Evolutionary conservation across 176 grass and related monocot species (phyloP).

Genomic region (Otatea glauca): DNA sequence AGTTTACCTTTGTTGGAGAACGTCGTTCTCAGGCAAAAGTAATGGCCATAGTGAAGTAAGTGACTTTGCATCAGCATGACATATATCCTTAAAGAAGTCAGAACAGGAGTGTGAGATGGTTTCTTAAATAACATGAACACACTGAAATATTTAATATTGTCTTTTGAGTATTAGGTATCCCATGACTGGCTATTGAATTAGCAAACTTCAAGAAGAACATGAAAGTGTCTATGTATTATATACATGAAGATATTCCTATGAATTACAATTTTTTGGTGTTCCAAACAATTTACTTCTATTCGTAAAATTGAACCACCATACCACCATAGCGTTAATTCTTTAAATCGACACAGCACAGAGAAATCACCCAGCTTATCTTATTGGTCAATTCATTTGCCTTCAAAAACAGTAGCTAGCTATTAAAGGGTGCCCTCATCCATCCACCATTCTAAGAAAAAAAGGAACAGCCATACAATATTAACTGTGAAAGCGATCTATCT

Average conservation of each 20-base stretch:
- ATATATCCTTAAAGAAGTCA: conserved; percentile 71
- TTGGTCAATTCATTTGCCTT: conserved; percentile 11
- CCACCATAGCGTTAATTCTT: conserved; percentile 17
- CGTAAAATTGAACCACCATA: neutral
- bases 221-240: neutral
- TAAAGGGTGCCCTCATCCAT: conserved; percentile 23
- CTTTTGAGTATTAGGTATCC: neutral
- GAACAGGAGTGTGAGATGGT: conserved; percentile 31
- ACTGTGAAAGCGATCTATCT: conserved; percentile 13
- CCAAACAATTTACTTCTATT: conserved; percentile 24
- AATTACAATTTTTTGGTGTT: conserved; percentile 9
- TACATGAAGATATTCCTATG: conserved; percentile 18
- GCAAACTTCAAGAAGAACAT: conserved; percentile 36
- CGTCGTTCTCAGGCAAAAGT: conserved; percentile 90
- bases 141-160: conserved; percentile 4
- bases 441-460: conserved; percentile 27
- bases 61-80: conserved; percentile 81
- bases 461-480: conserved; percentile 29
- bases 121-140: conserved; percentile 30
- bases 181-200: neutral
- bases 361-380: conserved; percentile 18
- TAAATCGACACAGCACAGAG: neutral
- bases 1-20: conserved; percentile 77
- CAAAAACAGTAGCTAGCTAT: conserved; percentile 8
- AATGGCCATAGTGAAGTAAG: conserved; percentile 88